Evolutionary conservation across 2,329 filamentous ascomycete genomes (phyloP).

Genomic region (Sclerotinia glacialis): DNA sequence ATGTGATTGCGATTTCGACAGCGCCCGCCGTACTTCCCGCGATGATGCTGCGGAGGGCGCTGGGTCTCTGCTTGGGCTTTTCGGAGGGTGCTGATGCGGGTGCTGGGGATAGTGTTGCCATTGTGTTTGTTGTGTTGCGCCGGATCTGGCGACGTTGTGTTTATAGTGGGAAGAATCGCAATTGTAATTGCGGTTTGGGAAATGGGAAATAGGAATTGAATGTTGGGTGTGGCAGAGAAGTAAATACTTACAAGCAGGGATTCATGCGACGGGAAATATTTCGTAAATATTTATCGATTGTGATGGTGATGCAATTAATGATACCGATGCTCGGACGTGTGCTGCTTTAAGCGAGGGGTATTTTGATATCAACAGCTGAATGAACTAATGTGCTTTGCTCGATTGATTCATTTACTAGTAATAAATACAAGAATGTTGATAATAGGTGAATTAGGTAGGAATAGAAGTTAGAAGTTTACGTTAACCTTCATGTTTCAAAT

Average conservation of each 20-base stretch:
- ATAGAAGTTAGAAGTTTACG: neutral
- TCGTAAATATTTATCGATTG: neutral
- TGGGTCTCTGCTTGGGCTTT: too few species aligned
- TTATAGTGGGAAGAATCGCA: neutral
- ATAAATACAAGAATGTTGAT: neutral
- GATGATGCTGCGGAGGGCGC: constrained; percentile 81
- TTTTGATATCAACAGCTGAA: neutral
- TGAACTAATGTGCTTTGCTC: neutral
- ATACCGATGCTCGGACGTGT: constrained; percentile 1
- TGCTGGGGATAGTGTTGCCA: constrained; percentile 18
- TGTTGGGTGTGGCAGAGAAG: too few species aligned
- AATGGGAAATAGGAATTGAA: neutral
- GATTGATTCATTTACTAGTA: neutral
- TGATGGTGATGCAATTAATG: neutral
- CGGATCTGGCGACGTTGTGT: neutral
- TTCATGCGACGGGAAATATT: neutral
- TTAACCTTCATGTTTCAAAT: neutral
- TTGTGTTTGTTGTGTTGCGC: neutral
- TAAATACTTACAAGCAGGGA: neutral
- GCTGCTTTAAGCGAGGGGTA: constrained; percentile 12
- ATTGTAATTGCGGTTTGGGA: neutral
- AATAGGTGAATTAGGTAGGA: neutral
- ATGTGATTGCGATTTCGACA: constrained; percentile 74
- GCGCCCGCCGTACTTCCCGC: constrained; percentile 93
- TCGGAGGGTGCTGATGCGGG: constrained; percentile 20